A percentile compares a stretch with the other conserved stretches of the same genome.
These are phyloP conservation scores for Alternaria hordeiaustralica DNA, from an alignment of 2,329 filamentous ascomycete genomes.

Conservation along the genomic window DNA sequence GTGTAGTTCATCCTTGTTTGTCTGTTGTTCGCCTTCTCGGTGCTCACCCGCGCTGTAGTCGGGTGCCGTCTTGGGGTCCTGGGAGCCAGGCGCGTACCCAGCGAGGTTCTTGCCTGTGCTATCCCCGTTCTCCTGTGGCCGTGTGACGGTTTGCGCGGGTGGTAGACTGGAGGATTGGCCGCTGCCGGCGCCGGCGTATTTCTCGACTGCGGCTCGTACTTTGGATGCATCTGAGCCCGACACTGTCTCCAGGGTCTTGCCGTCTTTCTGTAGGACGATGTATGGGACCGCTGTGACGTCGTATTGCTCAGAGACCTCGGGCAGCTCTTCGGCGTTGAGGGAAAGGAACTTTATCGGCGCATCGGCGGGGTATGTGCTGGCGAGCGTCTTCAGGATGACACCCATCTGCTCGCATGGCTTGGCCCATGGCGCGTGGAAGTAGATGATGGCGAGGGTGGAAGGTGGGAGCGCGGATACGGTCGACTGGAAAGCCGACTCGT, in stretches of 20 bases:
- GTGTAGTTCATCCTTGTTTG: constrained; percentile 80
- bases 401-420: constrained; percentile 95
- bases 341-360: constrained; percentile 82
- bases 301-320: constrained; percentile 89
- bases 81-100: constrained; percentile 53
- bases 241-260: constrained; percentile 80
- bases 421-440: constrained; percentile 97
- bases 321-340: constrained; percentile 92
- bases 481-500: constrained; percentile 74
- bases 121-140: constrained; percentile 48
- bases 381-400: constrained; percentile 82
- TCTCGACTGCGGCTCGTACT: constrained; percentile 85
- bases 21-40: constrained; percentile 41
- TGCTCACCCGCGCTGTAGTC: constrained; percentile 51
- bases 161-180: constrained; percentile 49
- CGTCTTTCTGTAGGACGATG: constrained; percentile 80
- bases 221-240: constrained; percentile 88
- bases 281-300: constrained; percentile 94
- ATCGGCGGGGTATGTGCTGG: constrained; percentile 78
- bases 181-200: constrained; percentile 66
- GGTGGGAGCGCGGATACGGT: constrained; percentile 72
- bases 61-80: constrained; percentile 56
- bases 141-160: constrained; percentile 53
- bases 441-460: constrained; percentile 79
- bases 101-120: constrained; percentile 51